Evolutionary conservation across 1,284 basidiomycete genomes (phyloP).

Genomic region (Naganishia sp.): DNA sequence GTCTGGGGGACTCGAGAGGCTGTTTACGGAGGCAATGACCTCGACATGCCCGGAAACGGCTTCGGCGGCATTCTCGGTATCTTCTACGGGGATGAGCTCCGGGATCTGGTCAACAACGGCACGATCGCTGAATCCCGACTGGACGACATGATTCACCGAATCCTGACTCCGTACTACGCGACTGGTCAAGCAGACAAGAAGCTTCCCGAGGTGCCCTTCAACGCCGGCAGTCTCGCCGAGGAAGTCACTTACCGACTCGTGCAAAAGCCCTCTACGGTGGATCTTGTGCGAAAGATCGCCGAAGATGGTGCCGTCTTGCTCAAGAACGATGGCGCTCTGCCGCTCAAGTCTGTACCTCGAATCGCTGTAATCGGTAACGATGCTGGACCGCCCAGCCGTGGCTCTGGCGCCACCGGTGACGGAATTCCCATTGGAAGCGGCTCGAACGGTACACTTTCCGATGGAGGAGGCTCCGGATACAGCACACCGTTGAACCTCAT

Average conservation of each 20-base stretch:
- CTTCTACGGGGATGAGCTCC: slow-evolving; percentile 52
- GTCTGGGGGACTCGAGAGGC: slow-evolving; percentile 51
- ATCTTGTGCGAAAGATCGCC: slow-evolving; percentile 40
- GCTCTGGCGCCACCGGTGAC: slow-evolving; percentile 16
- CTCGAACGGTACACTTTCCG: slow-evolving; percentile 40
- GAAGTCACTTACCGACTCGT: slow-evolving; percentile 47
- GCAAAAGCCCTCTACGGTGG: slow-evolving; percentile 38
- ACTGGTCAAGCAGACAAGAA: slow-evolving; percentile 59
- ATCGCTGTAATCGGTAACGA: slow-evolving; percentile 41
- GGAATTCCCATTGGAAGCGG: slow-evolving; percentile 42
- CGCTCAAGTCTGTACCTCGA: slow-evolving; percentile 20
- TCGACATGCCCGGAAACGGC: slow-evolving; percentile 54
- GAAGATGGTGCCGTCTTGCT: slow-evolving; percentile 32
- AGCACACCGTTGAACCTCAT: slow-evolving; percentile 22
- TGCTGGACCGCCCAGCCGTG: slow-evolving; percentile 25
- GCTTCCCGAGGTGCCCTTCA: slow-evolving; percentile 57
- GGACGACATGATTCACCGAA: slow-evolving; percentile 55
- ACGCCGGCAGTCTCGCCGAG: slow-evolving; percentile 41
- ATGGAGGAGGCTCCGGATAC: slow-evolving; percentile 26
- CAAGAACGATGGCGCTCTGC: slow-evolving; percentile 32
- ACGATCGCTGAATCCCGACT: slow-evolving; percentile 65
- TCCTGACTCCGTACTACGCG: slow-evolving; percentile 65
- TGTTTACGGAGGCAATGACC: slow-evolving; percentile 55
- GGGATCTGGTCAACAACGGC: slow-evolving; percentile 65
- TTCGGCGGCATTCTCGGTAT: slow-evolving; percentile 40